Base-by-base conservation (phyloP, 352 stramenopile genomes). In the Globisporangium perplexum region DNA sequence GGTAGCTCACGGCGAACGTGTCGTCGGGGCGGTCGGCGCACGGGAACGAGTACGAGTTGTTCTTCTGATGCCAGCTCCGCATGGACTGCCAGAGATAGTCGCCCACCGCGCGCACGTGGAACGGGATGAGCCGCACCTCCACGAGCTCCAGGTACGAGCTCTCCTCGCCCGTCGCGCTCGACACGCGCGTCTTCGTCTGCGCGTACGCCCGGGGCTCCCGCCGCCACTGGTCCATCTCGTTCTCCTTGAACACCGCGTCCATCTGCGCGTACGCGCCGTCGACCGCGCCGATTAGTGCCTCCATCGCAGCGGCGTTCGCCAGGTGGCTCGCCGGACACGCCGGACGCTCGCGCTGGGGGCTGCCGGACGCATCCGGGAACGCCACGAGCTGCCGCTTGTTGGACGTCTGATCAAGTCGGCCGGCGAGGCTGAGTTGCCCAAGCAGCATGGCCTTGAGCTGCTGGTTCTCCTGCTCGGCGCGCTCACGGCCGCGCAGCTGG, bases 351-450 rank as follows among this genome's bases (percentile, higher is more conserved):
- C 31, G 43, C 54, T 12, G 30, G 20, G 30, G 20, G 15, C 7
- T 28, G 4, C 6, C 23, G 1, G 22, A 8, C 2, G 23, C 6
- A n/a, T 50, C 43, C 2, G 54, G 54, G 7, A 60, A 17, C 11
- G 56, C 50, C 7, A 51, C 18, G 22, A 62, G 50, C 42, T 62
- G 56, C 8, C 56, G 56, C n/a, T 62, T 57, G 56, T 62, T 57
- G 12, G 56, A 57, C 7, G 30, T 53, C 30, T 62, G 48, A 18
- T 62, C 42, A 4, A 62, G 52, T 18, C 44, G 49, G 0, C 56
- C 47, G 6, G 48, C 50, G 3, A 62, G 24, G 5, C 50, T 62
- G 22, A 56, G 56, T n/a, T 62, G 56, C n/a, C 41, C 56, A 4
- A 57, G 42, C 49, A 62, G 49, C 42, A 57, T 53, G 31, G 48